Conservation (phyloP, 2,329 filamentous ascomycete species). For the Venturia oleaginea region DNA sequence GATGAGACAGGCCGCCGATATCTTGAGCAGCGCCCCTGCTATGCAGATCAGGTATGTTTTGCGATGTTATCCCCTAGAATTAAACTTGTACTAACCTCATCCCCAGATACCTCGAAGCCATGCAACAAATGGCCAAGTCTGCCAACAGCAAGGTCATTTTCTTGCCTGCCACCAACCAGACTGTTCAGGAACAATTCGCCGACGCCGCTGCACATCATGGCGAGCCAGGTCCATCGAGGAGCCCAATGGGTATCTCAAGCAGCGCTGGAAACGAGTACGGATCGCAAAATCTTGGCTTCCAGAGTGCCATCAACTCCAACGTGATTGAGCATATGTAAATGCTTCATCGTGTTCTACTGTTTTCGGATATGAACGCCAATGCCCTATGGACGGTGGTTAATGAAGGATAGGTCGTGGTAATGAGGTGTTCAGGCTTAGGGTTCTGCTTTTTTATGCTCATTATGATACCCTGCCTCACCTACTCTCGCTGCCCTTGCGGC, state of each 20-base stretch:
- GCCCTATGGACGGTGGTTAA: background rate
- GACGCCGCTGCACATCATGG: slow-evolving; percentile 26
- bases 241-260: slow-evolving; percentile 19
- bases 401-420: background rate
- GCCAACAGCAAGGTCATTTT: slow-evolving; percentile 86
- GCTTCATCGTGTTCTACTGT: background rate
- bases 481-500: background rate
- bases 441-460: background rate
- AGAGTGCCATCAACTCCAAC: slow-evolving; percentile 71
- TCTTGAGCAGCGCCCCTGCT: slow-evolving; percentile 79
- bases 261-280: slow-evolving; percentile 27
- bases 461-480: slow-evolving; percentile 1
- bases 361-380: background rate
- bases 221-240: slow-evolving; percentile 19
- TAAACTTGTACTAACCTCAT: too few relatives aligned
- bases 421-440: background rate
- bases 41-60: slow-evolving; percentile 74
- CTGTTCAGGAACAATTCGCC: slow-evolving; percentile 45
- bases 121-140: slow-evolving; percentile 96
- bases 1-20: slow-evolving; percentile 85
- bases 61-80: background rate
- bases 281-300: slow-evolving; percentile 48
- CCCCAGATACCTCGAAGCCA: slow-evolving; percentile 76
- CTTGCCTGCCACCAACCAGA: slow-evolving; percentile 57
- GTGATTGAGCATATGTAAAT: slow-evolving; percentile 83